Evolutionary conservation across 164 flowering plant genomes (phyloP).

Genomic region (Magnolia kwangsiensis): DNA sequence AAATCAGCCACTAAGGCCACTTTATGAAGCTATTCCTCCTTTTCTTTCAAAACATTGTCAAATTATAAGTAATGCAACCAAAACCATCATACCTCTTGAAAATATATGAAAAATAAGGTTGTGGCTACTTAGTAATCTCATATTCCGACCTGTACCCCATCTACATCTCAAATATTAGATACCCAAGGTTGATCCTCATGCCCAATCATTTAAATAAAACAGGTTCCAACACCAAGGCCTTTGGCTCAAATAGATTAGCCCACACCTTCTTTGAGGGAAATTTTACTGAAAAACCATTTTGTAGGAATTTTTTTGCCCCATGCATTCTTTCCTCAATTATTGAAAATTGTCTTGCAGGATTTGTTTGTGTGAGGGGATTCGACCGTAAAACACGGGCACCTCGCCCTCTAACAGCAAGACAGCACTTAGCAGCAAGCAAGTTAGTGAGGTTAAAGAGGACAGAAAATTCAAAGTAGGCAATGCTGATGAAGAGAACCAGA

Average conservation of each 20-base stretch:
- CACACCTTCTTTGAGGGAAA: background rate
- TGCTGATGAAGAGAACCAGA: background rate
- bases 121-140: background rate
- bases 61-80: background rate
- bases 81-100: background rate
- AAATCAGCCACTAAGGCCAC: too few species aligned
- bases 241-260: too few species aligned
- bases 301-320: background rate
- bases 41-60: background rate
- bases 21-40: background rate
- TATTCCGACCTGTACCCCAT: background rate
- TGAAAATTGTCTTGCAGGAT: constrained; percentile 51
- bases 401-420: constrained; percentile 59
- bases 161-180: background rate
- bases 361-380: constrained; percentile 90
- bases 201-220: too few species aligned
- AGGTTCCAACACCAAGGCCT: too few species aligned
- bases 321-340: background rate
- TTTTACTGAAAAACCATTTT: background rate
- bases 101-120: background rate
- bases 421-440: constrained; percentile 73
- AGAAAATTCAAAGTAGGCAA: constrained; percentile 12
- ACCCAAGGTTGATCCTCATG: background rate
- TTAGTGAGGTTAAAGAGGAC: constrained; percentile 24
- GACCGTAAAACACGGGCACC: constrained; percentile 74